Percentiles rank a stretch among this genome's conserved stretches.
Evolutionary conservation across 1,284 basidiomycete genomes (phyloP).

Genomic region (Moniliophthora roreri): DNA sequence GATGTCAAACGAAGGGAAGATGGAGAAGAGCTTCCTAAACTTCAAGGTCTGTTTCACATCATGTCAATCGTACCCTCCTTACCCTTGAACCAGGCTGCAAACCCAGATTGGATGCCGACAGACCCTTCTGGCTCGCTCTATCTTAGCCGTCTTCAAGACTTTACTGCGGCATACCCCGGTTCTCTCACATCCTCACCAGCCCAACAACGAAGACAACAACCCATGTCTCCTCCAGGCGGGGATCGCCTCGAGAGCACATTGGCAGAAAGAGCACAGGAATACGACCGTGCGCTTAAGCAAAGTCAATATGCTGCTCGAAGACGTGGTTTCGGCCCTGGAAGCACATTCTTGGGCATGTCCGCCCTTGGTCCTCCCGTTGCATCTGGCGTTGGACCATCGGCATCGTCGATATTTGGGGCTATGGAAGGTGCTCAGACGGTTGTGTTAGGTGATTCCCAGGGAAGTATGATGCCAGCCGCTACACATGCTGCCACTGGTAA

Average conservation of each 20-base stretch:
- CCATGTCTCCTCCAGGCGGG: conserved; percentile 29
- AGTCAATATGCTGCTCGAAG: conserved; percentile 62
- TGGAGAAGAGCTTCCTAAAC: conserved; percentile 97
- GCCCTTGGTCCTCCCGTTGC: conserved; percentile 27
- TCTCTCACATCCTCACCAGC: conserved; percentile 10
- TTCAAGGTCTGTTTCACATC: conserved; percentile 66
- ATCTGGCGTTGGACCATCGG: conserved; percentile 23
- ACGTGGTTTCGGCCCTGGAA: conserved; percentile 34
- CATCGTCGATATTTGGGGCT: conserved; percentile 46
- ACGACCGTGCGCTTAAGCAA: conserved; percentile 72
- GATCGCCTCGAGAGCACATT: conserved; percentile 33
- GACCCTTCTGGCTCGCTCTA: conserved; percentile 87
- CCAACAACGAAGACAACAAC: conserved; percentile 29
- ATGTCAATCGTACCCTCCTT: neutral
- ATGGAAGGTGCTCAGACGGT: conserved; percentile 63
- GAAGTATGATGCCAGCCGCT: conserved; percentile 35
- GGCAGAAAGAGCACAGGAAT: conserved; percentile 62
- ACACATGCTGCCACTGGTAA: neutral
- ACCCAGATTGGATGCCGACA: conserved; percentile 91
- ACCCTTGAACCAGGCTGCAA: conserved; percentile 59
- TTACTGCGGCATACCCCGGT: conserved; percentile 44
- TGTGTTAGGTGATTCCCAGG: conserved; percentile 71
- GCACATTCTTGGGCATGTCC: conserved; percentile 38
- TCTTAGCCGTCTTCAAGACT: conserved; percentile 78
- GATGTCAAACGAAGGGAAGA: conserved; percentile 89